Conservation (phyloP, 192 early-diverging fungal species). For the Coemansia javaensis region DNA sequence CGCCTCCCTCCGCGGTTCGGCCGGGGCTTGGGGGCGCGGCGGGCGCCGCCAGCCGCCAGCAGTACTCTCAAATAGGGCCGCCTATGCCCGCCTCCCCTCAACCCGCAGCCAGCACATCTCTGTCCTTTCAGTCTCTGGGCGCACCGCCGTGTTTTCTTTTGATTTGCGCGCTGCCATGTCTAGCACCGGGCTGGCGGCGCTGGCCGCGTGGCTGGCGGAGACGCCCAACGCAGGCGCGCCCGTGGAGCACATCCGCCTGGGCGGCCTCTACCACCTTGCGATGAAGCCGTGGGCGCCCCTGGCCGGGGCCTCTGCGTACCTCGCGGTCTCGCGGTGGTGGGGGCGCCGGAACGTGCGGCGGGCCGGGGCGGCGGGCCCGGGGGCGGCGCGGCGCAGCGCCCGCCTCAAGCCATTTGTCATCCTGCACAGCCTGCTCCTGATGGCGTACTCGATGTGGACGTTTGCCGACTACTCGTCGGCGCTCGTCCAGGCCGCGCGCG, state of each 20-base stretch:
- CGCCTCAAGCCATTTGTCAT: constrained; percentile 72
- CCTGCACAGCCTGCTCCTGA: constrained; percentile 68
- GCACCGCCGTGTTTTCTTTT: background rate
- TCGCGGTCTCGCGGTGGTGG: constrained; percentile 16
- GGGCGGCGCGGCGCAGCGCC: background rate
- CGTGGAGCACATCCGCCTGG: constrained; percentile 54
- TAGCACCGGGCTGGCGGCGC: background rate
- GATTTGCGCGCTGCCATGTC: background rate
- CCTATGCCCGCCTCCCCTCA: too few relatives aligned
- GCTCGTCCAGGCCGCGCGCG: constrained; percentile 53
- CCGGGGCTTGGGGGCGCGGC: too few relatives aligned
- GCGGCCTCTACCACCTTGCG: constrained; percentile 58
- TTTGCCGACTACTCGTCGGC: constrained; percentile 61
- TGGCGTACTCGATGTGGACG: constrained; percentile 67
- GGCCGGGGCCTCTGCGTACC: constrained; percentile 33
- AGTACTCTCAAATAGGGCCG: background rate
- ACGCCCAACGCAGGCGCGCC: constrained; percentile 8
- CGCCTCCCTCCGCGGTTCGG: too few relatives aligned
- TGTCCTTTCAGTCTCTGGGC: background rate
- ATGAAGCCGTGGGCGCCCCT: constrained; percentile 64
- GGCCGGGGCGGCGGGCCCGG: background rate
- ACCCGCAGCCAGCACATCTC: background rate
- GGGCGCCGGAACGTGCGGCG: constrained; percentile 13
- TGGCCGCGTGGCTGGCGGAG: background rate
- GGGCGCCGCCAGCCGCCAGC: background rate